Conservation (phyloP, 441 rosid genomes). For the Breynia disticha region DNA sequence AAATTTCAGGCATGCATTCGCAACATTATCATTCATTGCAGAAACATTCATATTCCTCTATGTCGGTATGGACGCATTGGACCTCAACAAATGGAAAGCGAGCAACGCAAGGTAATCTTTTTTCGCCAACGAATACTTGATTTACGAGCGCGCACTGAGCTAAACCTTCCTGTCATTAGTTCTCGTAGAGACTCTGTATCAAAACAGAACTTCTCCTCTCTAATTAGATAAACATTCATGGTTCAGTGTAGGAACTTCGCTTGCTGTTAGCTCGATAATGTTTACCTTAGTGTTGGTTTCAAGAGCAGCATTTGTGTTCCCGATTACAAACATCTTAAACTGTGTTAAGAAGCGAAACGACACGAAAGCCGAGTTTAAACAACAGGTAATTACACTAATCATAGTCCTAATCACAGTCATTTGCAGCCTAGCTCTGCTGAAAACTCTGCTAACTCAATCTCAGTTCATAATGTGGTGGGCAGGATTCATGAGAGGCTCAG, state of each 20-base stretch:
- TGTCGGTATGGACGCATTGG: slow-evolving; percentile 63
- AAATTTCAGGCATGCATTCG: slow-evolving; percentile 53
- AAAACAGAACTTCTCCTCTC: background rate
- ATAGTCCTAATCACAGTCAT: no score
- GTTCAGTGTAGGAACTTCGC: slow-evolving; percentile 41
- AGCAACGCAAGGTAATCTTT: slow-evolving; percentile 35
- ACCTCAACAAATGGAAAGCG: slow-evolving; percentile 44
- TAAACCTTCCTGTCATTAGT: background rate
- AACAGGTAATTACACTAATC: slow-evolving; percentile 30
- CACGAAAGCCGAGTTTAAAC: slow-evolving; percentile 31
- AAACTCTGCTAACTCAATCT: slow-evolving; percentile 16
- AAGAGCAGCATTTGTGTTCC: slow-evolving; percentile 57
- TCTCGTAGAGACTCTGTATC: background rate
- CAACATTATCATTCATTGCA: slow-evolving; percentile 57
- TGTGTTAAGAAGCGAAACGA: slow-evolving; percentile 17
- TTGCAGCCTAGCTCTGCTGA: background rate
- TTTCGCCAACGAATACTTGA: background rate
- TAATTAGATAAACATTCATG: slow-evolving; percentile 14
- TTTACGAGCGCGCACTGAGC: background rate
- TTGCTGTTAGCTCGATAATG: slow-evolving; percentile 42
- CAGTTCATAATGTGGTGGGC: slow-evolving; percentile 75
- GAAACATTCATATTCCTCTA: slow-evolving; percentile 60
- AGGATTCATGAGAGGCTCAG: slow-evolving; percentile 72
- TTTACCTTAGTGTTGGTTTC: slow-evolving; percentile 42
- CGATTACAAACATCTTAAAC: slow-evolving; percentile 37